A percentile compares a stretch with the other conserved stretches of the same genome.
Evolutionary conservation across 495 filamentous ascomycete species (phyloP).

Genomic region (Aspergillus ellipticus): DNA sequence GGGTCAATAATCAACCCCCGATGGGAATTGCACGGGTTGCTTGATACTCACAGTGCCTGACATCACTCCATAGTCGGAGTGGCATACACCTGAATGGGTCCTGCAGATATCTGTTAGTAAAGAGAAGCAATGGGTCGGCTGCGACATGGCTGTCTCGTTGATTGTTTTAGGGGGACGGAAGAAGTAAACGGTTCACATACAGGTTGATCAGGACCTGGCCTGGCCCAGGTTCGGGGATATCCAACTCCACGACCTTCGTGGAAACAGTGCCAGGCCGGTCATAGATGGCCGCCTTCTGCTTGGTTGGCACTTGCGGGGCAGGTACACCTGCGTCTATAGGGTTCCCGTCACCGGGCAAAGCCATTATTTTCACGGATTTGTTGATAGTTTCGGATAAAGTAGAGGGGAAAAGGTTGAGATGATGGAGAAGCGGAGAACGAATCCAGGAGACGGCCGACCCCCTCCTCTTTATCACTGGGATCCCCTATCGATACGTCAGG

Average conservation of each 20-base stretch:
- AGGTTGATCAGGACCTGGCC: constrained; percentile 66
- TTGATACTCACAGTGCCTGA: constrained; percentile 32
- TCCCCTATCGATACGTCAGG: not conserved
- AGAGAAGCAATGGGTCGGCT: not conserved
- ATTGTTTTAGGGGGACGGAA: not conserved
- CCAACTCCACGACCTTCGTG: constrained; percentile 62
- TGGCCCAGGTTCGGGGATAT: constrained; percentile 61
- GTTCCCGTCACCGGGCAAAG: not conserved
- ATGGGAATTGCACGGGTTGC: not conserved
- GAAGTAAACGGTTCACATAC: constrained; percentile 27
- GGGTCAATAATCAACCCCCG: not conserved
- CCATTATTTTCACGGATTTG: not conserved
- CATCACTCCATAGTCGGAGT: constrained; percentile 64
- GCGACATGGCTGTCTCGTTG: not conserved
- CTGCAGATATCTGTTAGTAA: constrained; percentile 28
- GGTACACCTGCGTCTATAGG: not conserved
- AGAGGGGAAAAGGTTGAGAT: not conserved
- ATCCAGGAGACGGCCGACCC: not conserved
- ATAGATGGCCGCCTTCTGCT: constrained; percentile 65
- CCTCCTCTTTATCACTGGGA: not conserved
- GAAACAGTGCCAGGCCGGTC: constrained; percentile 66
- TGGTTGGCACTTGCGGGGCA: constrained; percentile 50
- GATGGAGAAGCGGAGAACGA: not conserved
- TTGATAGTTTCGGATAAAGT: not conserved
- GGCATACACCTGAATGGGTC: constrained; percentile 68